Conservation (phyloP, 2,329 filamentous ascomycete species). For the Nothomitra cinnamomea region DNA sequence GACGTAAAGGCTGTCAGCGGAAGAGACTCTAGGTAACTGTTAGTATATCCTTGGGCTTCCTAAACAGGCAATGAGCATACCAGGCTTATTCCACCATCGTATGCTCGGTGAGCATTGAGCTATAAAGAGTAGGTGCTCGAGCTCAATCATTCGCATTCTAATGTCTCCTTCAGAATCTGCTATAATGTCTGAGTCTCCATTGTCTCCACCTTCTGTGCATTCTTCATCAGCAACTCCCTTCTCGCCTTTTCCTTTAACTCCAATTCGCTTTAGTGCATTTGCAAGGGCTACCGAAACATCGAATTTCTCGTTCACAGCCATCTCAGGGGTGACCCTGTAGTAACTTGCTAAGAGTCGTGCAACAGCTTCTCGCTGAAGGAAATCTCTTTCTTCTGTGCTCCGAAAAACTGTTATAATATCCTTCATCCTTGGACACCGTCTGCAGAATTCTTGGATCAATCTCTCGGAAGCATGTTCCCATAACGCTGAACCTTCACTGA, state of each 20-base stretch:
- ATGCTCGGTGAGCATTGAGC: conserved; percentile 67
- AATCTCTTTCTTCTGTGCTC: conserved; percentile 46
- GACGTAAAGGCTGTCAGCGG: conserved; percentile 53
- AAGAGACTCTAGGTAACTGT: conserved; percentile 32
- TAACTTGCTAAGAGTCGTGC: conserved; percentile 68
- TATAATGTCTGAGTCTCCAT: neutral
- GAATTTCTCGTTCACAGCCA: conserved; percentile 69
- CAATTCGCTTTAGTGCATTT: conserved; percentile 45
- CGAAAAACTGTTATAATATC: conserved; percentile 62
- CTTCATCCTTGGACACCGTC: conserved; percentile 65
- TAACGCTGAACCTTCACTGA: conserved; percentile 26
- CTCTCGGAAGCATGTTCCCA: conserved; percentile 56
- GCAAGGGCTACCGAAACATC: conserved; percentile 69
- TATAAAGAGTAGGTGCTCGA: conserved; percentile 67
- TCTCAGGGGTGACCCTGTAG: conserved; percentile 63
- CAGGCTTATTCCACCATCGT: conserved; percentile 72
- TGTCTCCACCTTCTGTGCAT: conserved; percentile 8
- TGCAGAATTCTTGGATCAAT: conserved; percentile 57
- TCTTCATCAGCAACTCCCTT: conserved; percentile 19
- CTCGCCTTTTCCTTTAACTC: conserved; percentile 20
- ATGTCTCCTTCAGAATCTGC: conserved; percentile 22
- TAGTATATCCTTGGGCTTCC: conserved; percentile 3
- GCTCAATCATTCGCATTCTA: conserved; percentile 49
- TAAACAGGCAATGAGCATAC: conserved; percentile 17
- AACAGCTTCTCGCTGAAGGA: conserved; percentile 62